These are phyloP conservation scores for Paraconiothyrium brasiliense DNA, from an alignment of 2,329 filamentous ascomycete species.

Conservation along the genomic window DNA sequence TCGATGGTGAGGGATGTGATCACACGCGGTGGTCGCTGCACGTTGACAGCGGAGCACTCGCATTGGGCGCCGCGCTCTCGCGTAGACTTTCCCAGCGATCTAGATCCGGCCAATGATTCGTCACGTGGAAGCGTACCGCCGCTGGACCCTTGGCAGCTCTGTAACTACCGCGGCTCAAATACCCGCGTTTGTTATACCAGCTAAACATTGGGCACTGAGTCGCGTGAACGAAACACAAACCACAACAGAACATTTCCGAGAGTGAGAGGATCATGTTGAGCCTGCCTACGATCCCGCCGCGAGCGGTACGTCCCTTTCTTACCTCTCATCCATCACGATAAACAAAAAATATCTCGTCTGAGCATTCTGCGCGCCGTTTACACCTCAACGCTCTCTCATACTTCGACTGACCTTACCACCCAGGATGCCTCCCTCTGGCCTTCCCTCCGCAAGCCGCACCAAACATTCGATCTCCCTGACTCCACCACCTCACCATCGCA, in stretches of 20 bases:
- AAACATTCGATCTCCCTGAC: slow-evolving; percentile 9
- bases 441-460: slow-evolving; percentile 15
- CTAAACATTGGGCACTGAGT: neutral
- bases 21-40: slow-evolving; percentile 8
- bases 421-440: slow-evolving; percentile 23
- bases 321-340: neutral
- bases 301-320: slow-evolving; percentile 15
- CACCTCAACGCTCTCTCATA: neutral
- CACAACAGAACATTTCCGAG: neutral
- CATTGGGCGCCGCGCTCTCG: slow-evolving; percentile 4
- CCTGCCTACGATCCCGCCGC: slow-evolving; percentile 15
- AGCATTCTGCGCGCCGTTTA: neutral
- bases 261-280: slow-evolving; percentile 9
- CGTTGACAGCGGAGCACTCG: slow-evolving; percentile 6
- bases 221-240: neutral
- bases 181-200: neutral
- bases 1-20: slow-evolving; percentile 6
- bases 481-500: slow-evolving; percentile 3
- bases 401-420: neutral
- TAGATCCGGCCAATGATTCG: neutral
- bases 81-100: slow-evolving; percentile 6
- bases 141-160: neutral
- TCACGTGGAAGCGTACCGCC: slow-evolving; percentile 1
- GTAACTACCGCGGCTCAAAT: neutral
- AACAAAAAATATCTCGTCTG: neutral